These are phyloP conservation scores for Adansonia rubrostipa DNA, from an alignment of 441 rosid genomes.

Conservation along the genomic window DNA sequence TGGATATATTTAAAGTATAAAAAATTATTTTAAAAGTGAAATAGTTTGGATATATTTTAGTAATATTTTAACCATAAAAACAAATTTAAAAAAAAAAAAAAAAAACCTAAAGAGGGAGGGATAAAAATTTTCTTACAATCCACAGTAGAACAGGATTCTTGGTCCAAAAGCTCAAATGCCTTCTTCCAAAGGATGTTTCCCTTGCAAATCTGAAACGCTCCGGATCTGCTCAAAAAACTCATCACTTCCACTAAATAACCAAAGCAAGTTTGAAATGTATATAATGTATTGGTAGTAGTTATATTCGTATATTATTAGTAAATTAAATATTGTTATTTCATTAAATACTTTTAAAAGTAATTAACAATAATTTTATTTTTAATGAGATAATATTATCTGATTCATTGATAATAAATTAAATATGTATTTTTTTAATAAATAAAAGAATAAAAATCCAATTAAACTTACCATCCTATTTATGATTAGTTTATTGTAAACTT, in stretches of 20 bases:
- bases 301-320: too few relatives aligned
- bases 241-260: neutral
- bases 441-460: neutral
- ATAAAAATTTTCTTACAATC: conserved; percentile 45
- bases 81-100: neutral
- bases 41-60: too few relatives aligned
- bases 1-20: too few relatives aligned
- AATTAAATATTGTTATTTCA: too few relatives aligned
- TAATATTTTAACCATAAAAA: too few relatives aligned
- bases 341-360: too few relatives aligned
- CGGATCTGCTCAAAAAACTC: conserved; percentile 43
- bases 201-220: conserved; percentile 72
- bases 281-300: too few relatives aligned
- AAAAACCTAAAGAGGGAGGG: too few relatives aligned
- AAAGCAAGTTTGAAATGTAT: neutral
- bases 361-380: too few relatives aligned
- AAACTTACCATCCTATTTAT: neutral
- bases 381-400: neutral
- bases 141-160: conserved; percentile 46
- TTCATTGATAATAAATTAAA: neutral
- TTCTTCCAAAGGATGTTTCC: conserved; percentile 73
- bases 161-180: conserved; percentile 62
- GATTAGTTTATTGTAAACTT: neutral
- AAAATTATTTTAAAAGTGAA: too few relatives aligned
- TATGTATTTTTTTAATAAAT: neutral